Percentiles rank a stretch among this genome's conserved stretches.
phyloP scores from a whole-genome alignment of 2,329 filamentous ascomycete genomes.

The Orbilia oligospora region DNA sequence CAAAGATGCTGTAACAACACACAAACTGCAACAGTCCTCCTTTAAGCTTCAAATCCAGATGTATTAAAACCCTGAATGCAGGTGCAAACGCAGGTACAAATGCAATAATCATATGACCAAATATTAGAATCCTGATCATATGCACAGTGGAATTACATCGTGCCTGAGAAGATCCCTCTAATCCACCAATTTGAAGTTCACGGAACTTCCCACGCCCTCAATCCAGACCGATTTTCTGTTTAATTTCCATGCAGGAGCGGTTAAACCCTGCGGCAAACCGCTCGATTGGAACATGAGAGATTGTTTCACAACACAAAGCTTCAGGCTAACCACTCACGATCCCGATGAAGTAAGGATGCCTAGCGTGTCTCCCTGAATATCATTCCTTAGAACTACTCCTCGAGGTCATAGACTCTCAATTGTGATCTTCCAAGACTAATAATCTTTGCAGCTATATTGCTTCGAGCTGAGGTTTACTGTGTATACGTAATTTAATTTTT shows the following conservation, averaged over 20 bases:
- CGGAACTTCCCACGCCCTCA: slow-evolving; percentile 11
- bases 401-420: slow-evolving; percentile 4
- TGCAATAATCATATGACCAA: too few relatives aligned
- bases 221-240: slow-evolving; percentile 2
- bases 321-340: slow-evolving; percentile 22
- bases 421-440: background rate
- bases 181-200: background rate
- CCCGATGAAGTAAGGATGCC: slow-evolving; percentile 1
- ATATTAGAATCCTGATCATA: too few relatives aligned
- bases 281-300: slow-evolving; percentile 7
- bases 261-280: background rate
- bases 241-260: background rate
- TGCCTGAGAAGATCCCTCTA: background rate
- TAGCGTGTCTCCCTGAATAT: slow-evolving; percentile 9
- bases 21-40: background rate
- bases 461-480: background rate
- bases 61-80: too few relatives aligned
- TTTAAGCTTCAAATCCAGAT: too few relatives aligned
- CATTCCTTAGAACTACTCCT: slow-evolving; percentile 27
- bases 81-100: too few relatives aligned
- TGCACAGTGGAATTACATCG: background rate
- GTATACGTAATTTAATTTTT: too few relatives aligned
- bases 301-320: background rate
- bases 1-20: too few relatives aligned
- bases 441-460: background rate